phyloP scores from a whole-genome alignment of 2,329 filamentous ascomycete species.

The Piedraia hortae region DNA sequence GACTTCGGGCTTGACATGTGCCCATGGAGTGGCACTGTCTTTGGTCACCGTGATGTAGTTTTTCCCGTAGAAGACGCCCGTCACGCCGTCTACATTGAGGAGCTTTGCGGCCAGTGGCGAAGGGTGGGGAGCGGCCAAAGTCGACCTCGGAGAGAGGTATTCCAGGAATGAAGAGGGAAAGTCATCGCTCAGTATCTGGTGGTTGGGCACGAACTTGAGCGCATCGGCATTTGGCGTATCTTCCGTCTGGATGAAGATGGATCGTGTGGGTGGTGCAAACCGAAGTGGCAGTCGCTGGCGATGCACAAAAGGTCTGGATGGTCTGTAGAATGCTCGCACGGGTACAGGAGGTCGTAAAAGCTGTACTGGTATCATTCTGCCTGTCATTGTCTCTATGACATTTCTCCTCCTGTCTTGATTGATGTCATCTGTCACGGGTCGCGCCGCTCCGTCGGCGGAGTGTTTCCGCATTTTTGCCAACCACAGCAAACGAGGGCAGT shows the following conservation, averaged over 20 bases:
- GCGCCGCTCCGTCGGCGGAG: too few relatives aligned
- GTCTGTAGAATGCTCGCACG: too few relatives aligned
- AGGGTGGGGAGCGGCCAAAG: slow-evolving; percentile 64
- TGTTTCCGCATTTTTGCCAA: too few relatives aligned
- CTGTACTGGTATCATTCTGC: too few relatives aligned
- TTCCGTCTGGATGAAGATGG: slow-evolving; percentile 93
- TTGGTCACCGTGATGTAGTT: slow-evolving; percentile 98
- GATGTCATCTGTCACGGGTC: too few relatives aligned
- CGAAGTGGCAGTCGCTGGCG: too few relatives aligned
- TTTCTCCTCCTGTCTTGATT: too few relatives aligned
- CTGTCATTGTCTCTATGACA: too few relatives aligned
- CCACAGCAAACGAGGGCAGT: too few relatives aligned
- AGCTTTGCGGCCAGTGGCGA: slow-evolving; percentile 76
- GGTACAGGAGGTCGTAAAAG: too few relatives aligned
- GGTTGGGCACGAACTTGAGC: slow-evolving; percentile 84
- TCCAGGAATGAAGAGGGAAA: slow-evolving; percentile 60
- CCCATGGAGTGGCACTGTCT: slow-evolving; percentile 65
- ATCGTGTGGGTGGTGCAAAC: slow-evolving; percentile 6
- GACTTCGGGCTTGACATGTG: slow-evolving; percentile 79
- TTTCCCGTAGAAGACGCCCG: slow-evolving; percentile 70
- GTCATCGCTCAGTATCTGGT: slow-evolving; percentile 49
- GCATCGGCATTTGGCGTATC: slow-evolving; percentile 80
- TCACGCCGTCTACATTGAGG: slow-evolving; percentile 85
- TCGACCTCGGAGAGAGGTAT: slow-evolving; percentile 69
- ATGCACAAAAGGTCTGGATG: too few relatives aligned